Conservation (phyloP, 2,329 filamentous ascomycete genomes). For the Nemania diffusa region DNA sequence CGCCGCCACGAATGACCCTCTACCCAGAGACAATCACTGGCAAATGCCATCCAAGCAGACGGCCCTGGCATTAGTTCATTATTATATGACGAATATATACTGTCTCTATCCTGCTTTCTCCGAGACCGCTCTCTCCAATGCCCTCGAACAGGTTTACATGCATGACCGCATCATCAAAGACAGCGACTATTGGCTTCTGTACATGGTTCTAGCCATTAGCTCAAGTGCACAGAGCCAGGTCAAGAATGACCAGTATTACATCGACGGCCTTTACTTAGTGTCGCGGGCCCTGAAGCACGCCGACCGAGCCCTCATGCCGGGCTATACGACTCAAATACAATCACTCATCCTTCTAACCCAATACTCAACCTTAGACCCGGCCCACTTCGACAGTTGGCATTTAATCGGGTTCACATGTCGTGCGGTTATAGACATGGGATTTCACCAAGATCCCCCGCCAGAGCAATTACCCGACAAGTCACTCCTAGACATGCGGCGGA, state of each 20-base stretch:
- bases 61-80: slow-evolving; percentile 76
- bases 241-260: slow-evolving; percentile 72
- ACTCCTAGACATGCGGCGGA: slow-evolving; percentile 79
- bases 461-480: slow-evolving; percentile 74
- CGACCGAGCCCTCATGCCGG: slow-evolving; percentile 85
- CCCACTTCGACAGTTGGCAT: slow-evolving; percentile 94
- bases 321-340: slow-evolving; percentile 86
- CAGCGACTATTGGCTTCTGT: slow-evolving; percentile 85
- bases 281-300: slow-evolving; percentile 77
- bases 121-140: slow-evolving; percentile 79
- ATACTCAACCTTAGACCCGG: slow-evolving; percentile 89
- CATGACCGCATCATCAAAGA: slow-evolving; percentile 70
- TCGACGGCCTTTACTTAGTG: slow-evolving; percentile 65
- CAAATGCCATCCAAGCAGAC: slow-evolving; percentile 77
- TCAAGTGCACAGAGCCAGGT: slow-evolving; percentile 78
- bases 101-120: slow-evolving; percentile 84
- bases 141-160: slow-evolving; percentile 83
- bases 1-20: slow-evolving; percentile 78
- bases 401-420: slow-evolving; percentile 89
- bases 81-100: slow-evolving; percentile 87
- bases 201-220: slow-evolving; percentile 88
- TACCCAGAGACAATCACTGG: slow-evolving; percentile 70
- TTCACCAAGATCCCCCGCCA: slow-evolving; percentile 88
- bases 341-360: slow-evolving; percentile 86
- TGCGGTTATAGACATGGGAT: slow-evolving; percentile 87